Evolutionary conservation across 352 stramenopile genomes (phyloP).

Genomic region (Phytophthora quininea): DNA sequence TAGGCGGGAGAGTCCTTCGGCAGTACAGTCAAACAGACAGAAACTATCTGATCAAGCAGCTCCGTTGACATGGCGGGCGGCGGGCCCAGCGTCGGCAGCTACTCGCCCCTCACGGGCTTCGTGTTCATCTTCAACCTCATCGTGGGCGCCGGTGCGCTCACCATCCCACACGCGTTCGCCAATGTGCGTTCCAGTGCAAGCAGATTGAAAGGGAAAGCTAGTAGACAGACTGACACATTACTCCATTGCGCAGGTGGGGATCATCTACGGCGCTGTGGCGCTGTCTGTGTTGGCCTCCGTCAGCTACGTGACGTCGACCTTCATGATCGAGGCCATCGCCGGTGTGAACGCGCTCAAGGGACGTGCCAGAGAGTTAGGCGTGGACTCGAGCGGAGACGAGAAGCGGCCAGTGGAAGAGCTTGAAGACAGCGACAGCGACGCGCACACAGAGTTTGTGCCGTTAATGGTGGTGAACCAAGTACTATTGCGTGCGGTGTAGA

Average conservation of each 20-base stretch:
- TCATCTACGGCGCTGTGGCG: conserved; percentile 75
- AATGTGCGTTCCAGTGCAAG: conserved; percentile 41
- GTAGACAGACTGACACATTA: not conserved
- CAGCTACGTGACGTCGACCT: conserved; percentile 86
- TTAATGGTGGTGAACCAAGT: conserved; percentile 81
- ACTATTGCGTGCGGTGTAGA: conserved; percentile 28
- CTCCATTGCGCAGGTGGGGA: conserved; percentile 43
- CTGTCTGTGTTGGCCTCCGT: conserved; percentile 64
- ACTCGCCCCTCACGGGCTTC: conserved; percentile 88
- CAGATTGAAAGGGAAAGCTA: no score
- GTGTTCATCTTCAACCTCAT: conserved; percentile 94
- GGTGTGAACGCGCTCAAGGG: conserved; percentile 81
- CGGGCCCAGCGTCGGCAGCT: conserved; percentile 62
- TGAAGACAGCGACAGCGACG: conserved; percentile 47
- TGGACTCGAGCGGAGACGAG: conserved; percentile 30
- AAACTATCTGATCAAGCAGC: not conserved
- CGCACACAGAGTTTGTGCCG: conserved; percentile 74
- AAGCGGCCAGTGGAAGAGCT: conserved; percentile 35
- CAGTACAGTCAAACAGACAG: not conserved
- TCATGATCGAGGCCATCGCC: conserved; percentile 86
- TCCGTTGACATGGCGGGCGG: conserved; percentile 52
- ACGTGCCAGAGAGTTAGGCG: conserved; percentile 47
- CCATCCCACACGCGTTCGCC: conserved; percentile 85
- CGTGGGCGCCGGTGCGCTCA: conserved; percentile 84
- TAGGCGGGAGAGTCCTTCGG: not conserved